phyloP scores from a whole-genome alignment of 2,329 filamentous ascomycete species.

The Fusarium nanum region DNA sequence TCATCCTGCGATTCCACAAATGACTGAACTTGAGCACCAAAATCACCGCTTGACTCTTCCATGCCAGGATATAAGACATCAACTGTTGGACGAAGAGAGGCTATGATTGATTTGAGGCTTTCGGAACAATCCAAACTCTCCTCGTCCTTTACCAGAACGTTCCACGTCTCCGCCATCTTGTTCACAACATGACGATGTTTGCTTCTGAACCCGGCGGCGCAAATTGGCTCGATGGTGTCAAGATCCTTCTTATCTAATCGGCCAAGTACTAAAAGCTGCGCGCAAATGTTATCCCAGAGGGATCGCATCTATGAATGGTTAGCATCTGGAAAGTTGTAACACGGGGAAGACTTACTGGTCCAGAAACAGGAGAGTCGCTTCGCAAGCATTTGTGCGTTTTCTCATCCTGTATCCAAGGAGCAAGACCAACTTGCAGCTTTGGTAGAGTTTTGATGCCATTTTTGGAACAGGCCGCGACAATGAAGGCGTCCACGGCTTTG shows the following conservation, averaged over 20 bases:
- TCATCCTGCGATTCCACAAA: constrained; percentile 66
- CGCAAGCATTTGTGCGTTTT: constrained; percentile 56
- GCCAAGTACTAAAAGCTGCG: constrained; percentile 51
- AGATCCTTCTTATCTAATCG: constrained; percentile 59
- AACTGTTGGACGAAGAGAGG: constrained; percentile 66
- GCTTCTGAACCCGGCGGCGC: constrained; percentile 68
- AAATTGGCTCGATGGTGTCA: constrained; percentile 63
- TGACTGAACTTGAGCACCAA: constrained; percentile 53
- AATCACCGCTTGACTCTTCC: constrained; percentile 53
- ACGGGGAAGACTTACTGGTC: constrained; percentile 57
- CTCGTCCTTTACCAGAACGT: constrained; percentile 71
- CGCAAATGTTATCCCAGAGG: constrained; percentile 64
- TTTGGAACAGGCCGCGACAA: constrained; percentile 60
- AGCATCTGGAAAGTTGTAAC: constrained; percentile 26
- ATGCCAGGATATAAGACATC: constrained; percentile 61
- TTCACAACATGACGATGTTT: constrained; percentile 67
- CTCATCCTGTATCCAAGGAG: constrained; percentile 72
- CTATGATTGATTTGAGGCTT: constrained; percentile 70
- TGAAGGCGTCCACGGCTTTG: constrained; percentile 63
- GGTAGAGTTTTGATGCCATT: constrained; percentile 67
- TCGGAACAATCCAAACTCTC: constrained; percentile 72
- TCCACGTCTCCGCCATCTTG: constrained; percentile 71
- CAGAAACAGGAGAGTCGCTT: constrained; percentile 54
- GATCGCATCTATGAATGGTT: constrained; percentile 56
- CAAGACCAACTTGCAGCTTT: constrained; percentile 71